A percentile compares a stretch with the other conserved stretches of the same genome.
Evolutionary conservation across 2,329 filamentous ascomycete species (phyloP).

Genomic region (Fusarium sp.): DNA sequence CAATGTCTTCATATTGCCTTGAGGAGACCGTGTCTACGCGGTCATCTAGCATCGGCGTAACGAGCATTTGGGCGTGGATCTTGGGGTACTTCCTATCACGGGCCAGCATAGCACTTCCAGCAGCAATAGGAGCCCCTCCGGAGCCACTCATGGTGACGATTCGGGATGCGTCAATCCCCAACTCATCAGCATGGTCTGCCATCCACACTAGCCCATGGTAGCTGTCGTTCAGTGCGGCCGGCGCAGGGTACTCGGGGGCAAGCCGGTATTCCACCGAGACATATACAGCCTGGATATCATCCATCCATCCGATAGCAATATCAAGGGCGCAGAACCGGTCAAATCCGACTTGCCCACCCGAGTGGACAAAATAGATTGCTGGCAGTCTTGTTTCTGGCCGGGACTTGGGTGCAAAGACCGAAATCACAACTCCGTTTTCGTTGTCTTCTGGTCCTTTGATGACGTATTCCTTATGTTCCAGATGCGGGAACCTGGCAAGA

Average conservation of each 20-base stretch:
- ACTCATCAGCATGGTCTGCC: conserved; percentile 21
- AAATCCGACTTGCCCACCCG: too few relatives aligned
- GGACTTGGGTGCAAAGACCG: too few relatives aligned
- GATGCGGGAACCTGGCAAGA: too few relatives aligned
- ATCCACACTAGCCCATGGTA: conserved; percentile 39
- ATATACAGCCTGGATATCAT: too few relatives aligned
- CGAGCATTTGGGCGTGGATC: conserved; percentile 42
- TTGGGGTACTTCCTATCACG: conserved; percentile 29
- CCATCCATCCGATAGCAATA: too few relatives aligned
- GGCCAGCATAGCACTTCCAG: conserved; percentile 38
- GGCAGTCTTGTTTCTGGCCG: too few relatives aligned
- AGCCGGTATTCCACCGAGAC: conserved; percentile 46
- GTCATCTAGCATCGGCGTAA: conserved; percentile 45
- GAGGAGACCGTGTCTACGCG: conserved; percentile 34
- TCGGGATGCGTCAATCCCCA: conserved; percentile 33
- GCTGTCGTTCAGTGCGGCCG: conserved; percentile 38
- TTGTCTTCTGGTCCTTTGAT: too few relatives aligned
- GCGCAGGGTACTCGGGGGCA: conserved; percentile 42
- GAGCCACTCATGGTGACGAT: conserved; percentile 40
- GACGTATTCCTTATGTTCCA: too few relatives aligned
- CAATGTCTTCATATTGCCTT: conserved; percentile 41
- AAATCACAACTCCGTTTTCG: too few relatives aligned
- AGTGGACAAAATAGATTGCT: too few relatives aligned
- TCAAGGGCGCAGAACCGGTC: too few relatives aligned
- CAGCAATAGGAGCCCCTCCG: conserved; percentile 42